A percentile compares a stretch with the other conserved stretches of the same genome.
Evolutionary conservation across 1,284 basidiomycete genomes (phyloP).

Genomic region (Irpex rosettiformis): DNA sequence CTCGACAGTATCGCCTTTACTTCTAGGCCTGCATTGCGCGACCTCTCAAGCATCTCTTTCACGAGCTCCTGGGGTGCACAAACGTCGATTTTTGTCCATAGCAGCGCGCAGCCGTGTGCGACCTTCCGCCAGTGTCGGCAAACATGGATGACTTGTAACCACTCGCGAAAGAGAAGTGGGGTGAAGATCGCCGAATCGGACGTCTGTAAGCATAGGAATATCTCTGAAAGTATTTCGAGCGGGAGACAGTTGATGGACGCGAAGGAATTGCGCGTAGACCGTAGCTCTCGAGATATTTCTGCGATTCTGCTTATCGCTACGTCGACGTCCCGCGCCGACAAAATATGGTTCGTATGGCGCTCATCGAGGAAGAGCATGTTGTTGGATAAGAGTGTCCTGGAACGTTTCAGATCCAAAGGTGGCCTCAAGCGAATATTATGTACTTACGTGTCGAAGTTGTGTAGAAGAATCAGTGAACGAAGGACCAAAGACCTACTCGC

Average conservation of each 20-base stretch:
- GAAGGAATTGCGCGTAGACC: slow-evolving; percentile 8
- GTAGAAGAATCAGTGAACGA: neutral
- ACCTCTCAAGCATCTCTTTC: slow-evolving; percentile 7
- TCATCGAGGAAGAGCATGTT: neutral
- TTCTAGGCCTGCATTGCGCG: neutral
- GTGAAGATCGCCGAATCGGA: neutral
- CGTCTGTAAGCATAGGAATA: slow-evolving; percentile 7
- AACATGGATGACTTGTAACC: slow-evolving; percentile 5
- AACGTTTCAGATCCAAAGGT: no score
- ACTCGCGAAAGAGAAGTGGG: neutral
- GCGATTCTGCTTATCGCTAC: neutral
- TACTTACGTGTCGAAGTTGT: no score
- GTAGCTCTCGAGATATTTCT: slow-evolving; percentile 6
- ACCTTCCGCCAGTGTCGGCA: slow-evolving; percentile 12
- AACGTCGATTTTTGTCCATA: slow-evolving; percentile 12
- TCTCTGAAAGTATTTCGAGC: slow-evolving; percentile 10
- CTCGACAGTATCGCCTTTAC: slow-evolving; percentile 2
- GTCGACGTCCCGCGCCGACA: slow-evolving; percentile 7
- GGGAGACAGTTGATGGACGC: slow-evolving; percentile 8
- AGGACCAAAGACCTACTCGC: neutral
- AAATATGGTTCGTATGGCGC: neutral
- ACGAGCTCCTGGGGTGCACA: slow-evolving; percentile 1
- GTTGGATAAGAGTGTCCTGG: no score
- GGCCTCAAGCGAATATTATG: no score
- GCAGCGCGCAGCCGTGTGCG: slow-evolving; percentile 4